Base-by-base conservation (phyloP, 345 rosid genomes). In the Draba incana region DNA sequence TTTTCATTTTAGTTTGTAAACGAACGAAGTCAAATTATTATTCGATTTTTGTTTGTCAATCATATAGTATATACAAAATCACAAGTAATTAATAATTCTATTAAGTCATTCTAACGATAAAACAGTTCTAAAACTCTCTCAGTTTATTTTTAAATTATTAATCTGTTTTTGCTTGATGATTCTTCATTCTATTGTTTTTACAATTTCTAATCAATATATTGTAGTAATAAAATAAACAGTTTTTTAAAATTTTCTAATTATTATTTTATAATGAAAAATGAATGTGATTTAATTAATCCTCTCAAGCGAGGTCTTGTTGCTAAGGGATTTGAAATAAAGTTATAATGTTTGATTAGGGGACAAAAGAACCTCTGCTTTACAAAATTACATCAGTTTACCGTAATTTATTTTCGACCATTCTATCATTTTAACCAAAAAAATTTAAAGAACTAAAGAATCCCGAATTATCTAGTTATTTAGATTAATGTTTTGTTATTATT, bases 41-140 rank as follows among this genome's bases (percentile, higher is more conserved):
- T n/a, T n/a, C n/a, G n/a, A n/a, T n/a, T 24, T 53, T 44, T 62
- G 63, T 55, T 57, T 45, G 35, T 4, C 20, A 38, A 5, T 57
- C 48, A 37, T 14, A n/a, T 15, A 7, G 1, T 10, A 2, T 28
- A 38, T 27, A 59, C 3, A 13, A 39, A 16, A 47, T 37, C 38
- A 53, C 3, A 13, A 12, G 1, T 20, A 20, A 13, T 37, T 28
- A 13, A 5, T 23, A 13, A 10, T 28, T 31, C 10, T 7, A 1
- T 44, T 42, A 5, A 6, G 0, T 68, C 28, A 24, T 48, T 47
- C 4, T 25, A 20, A 6, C 9, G 31, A 23, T 56, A 14, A 37
- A 10, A 13, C 0, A n/a, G 9, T 50, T 25, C 3, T 43, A 23
- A 43, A n/a, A 8, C 23, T 11, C 15, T 14, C 0, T 0, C 3